Base-by-base conservation (phyloP, 768 basidiomycete species). In the Lactarius evosmus region DNA sequence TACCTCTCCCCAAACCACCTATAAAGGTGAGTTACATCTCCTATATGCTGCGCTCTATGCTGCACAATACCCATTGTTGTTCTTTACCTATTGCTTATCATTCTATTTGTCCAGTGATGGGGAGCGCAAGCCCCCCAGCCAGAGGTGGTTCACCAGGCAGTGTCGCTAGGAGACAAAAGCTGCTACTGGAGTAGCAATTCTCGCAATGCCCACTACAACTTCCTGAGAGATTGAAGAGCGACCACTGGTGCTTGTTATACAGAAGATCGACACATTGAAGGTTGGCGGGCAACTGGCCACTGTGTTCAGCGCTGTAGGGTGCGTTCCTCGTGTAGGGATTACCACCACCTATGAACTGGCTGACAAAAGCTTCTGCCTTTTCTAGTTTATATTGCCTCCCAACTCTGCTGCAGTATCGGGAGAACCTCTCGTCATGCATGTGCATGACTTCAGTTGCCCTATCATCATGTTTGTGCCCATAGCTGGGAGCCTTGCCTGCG, bases 271-370 rank as follows among this genome's bases (percentile, higher is more conserved):
- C 69, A 71, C 25, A 17, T 32, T 83, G 7, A 62, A 77, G 7
- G 73, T 77, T 3, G 74, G 73, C 8, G 72, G 70, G 4, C 66
- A 68, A 14, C 73, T 71, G 5, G 74, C 79, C 65, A 67, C 91
- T 14, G 64, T 92, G 6, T 93, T 93, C 72, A 87, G 78, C 63
- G 88, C 80, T 7, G 79, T 90, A 58, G 91, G 92, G 92, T 93
- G 69, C 52, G 86, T 75, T 12, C 29, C 22, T 50, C 34, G 33
- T 8, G 3, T 36, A 6, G 16, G 4, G 8, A 14, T 36, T 8
- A 12, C 49, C 9, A 22, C 33, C 17, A 8, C 25, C n/a, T 53
- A 51, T 58, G 7, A 59, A 16, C 32, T 17, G 4, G 25, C 36
- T 32, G 33, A 60, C 57, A 58, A 25, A 40, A 52, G 46, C 60